Evolutionary conservation across 2,329 filamentous ascomycete species (phyloP).

Genomic region (Dissoconium aciculare): DNA sequence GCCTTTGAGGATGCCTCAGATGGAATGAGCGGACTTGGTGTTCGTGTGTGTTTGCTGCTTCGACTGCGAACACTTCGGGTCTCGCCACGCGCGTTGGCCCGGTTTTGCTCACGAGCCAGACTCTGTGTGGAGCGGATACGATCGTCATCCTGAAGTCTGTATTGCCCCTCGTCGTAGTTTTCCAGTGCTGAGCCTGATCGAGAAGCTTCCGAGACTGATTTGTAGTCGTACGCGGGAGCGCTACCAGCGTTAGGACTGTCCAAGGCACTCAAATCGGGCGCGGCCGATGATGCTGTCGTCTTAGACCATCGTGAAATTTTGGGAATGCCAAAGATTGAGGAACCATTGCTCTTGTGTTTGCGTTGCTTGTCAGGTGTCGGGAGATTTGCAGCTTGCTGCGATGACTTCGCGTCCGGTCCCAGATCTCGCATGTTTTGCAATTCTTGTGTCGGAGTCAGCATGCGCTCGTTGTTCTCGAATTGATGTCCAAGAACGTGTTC

Average conservation of each 20-base stretch:
- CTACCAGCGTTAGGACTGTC: too few species aligned
- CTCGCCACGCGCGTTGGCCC: conserved; percentile 11
- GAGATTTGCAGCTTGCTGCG: conserved; percentile 31
- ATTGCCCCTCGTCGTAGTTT: conserved; percentile 35
- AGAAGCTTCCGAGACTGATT: conserved; percentile 51
- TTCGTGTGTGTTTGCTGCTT: conserved; percentile 21
- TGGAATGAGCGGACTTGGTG: conserved; percentile 40
- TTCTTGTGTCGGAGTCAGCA: conserved; percentile 48
- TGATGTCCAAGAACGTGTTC: conserved; percentile 35
- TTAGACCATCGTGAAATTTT: conserved; percentile 97
- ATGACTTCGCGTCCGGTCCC: conserved; percentile 34
- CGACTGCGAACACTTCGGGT: conserved; percentile 23
- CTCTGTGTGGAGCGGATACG: conserved; percentile 27
- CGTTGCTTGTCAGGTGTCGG: conserved; percentile 60
- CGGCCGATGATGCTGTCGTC: conserved; percentile 78
- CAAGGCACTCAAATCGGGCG: conserved; percentile 25
- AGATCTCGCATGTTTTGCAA: conserved; percentile 24
- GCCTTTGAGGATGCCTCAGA: conserved; percentile 32
- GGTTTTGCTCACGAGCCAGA: conserved; percentile 9
- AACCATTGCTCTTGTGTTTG: conserved; percentile 78
- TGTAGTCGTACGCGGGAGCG: conserved; percentile 11
- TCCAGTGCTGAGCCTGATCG: conserved; percentile 63
- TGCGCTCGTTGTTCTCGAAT: conserved; percentile 43
- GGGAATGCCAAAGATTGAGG: conserved; percentile 55
- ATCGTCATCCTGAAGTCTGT: conserved; percentile 47